A percentile compares a stretch with the other conserved stretches of the same genome.
Evolutionary conservation across 352 stramenopile genomes (phyloP).

Genomic region (Phytophthora cryptogea): DNA sequence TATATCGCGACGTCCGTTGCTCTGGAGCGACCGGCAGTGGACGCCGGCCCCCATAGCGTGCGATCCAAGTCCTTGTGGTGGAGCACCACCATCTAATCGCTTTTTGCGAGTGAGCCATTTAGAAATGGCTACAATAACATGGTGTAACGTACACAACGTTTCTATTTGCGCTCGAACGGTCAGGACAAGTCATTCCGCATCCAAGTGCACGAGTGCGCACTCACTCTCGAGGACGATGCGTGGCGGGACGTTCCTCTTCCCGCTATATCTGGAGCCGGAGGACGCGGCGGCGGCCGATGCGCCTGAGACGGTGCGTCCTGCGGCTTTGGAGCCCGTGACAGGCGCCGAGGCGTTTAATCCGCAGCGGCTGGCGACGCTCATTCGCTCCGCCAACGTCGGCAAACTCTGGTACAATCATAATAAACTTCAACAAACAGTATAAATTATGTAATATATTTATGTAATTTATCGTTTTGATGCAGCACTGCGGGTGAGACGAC

Average conservation of each 20-base stretch:
- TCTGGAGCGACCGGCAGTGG: slow-evolving; percentile 46
- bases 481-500: slow-evolving; percentile 26
- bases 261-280: slow-evolving; percentile 46
- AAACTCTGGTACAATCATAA: slow-evolving; percentile 40
- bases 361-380: slow-evolving; percentile 44
- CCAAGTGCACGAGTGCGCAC: slow-evolving; percentile 7
- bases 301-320: slow-evolving; percentile 25
- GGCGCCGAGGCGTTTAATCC: slow-evolving; percentile 31
- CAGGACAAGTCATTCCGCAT: slow-evolving; percentile 40
- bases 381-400: slow-evolving; percentile 39
- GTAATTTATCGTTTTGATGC: background rate
- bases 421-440: slow-evolving; percentile 1
- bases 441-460: background rate
- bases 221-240: slow-evolving; percentile 40
- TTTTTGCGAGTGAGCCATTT: no score
- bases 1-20: slow-evolving; percentile 48
- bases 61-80: slow-evolving; percentile 65
- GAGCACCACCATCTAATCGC: slow-evolving; percentile 61
- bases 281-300: slow-evolving; percentile 35
- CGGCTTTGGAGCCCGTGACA: slow-evolving; percentile 14
- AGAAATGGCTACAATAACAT: background rate
- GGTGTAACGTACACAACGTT: slow-evolving; percentile 12
- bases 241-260: slow-evolving; percentile 56
- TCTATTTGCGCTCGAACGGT: slow-evolving; percentile 1
- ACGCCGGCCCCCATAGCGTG: slow-evolving; percentile 58